phyloP scores from a whole-genome alignment of 1,284 basidiomycete genomes.

The Macrocystidia cucumis region DNA sequence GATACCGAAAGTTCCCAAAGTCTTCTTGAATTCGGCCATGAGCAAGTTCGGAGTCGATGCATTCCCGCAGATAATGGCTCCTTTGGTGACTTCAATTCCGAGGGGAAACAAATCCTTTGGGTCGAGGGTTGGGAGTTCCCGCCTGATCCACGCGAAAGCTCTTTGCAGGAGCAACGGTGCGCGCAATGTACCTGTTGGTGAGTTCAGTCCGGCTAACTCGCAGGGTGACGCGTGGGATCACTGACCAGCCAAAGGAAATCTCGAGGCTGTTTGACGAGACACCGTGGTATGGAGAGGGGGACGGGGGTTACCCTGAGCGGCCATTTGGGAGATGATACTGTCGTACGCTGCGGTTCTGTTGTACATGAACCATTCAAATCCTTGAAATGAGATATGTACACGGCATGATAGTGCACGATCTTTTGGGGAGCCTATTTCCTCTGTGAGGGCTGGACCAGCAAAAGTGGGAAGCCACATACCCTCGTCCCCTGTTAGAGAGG shows the following conservation, averaged over 20 bases:
- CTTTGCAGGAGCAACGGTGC: constrained; percentile 41
- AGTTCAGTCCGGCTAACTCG: too few species aligned
- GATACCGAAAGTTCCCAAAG: constrained; percentile 73
- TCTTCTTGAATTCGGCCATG: constrained; percentile 69
- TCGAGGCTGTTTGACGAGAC: too few species aligned
- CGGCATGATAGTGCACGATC: constrained; percentile 54
- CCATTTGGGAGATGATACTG: constrained; percentile 73
- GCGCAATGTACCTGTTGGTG: constrained; percentile 20
- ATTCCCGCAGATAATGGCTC: constrained; percentile 79
- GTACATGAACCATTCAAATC: constrained; percentile 87
- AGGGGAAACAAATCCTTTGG: constrained; percentile 77
- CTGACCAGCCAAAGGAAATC: too few species aligned
- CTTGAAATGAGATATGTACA: constrained; percentile 71
- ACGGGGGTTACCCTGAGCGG: constrained; percentile 24
- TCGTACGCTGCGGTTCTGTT: constrained; percentile 87
- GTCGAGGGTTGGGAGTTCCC: constrained; percentile 63
- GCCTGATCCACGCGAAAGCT: constrained; percentile 41
- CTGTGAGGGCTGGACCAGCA: constrained; percentile 3
- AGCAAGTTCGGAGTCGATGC: constrained; percentile 76
- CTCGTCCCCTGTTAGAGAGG: constrained; percentile 44
- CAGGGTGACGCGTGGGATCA: too few species aligned
- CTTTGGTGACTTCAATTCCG: constrained; percentile 66
- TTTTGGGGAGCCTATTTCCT: constrained; percentile 26
- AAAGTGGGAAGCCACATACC: constrained; percentile 24
- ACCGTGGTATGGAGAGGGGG: constrained; percentile 21